Percentiles rank a stretch among this genome's conserved stretches.
Conservation (phyloP, 1,284 basidiomycete genomes). For the Phaffia rhodozyma region DNA sequence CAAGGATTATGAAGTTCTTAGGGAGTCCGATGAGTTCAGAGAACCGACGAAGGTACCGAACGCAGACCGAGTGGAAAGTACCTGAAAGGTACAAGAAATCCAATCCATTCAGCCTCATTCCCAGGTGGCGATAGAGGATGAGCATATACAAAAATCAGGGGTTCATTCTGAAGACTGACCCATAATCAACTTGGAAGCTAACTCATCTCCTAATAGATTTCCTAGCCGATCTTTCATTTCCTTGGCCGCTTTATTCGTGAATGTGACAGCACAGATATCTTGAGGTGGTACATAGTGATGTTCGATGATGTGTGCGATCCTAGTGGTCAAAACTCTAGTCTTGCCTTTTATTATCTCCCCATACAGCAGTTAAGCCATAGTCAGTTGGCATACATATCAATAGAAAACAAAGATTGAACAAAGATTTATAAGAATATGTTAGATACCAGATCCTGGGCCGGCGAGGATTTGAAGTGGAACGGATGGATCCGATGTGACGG, state of each 20-base stretch:
- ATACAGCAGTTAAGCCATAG: background rate
- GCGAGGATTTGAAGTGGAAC: constrained; percentile 68
- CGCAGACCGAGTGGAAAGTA: constrained; percentile 76
- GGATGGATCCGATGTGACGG: constrained; percentile 51
- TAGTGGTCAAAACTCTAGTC: constrained; percentile 57
- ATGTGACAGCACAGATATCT: constrained; percentile 66
- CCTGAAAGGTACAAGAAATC: constrained; percentile 40
- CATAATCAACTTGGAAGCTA: constrained; percentile 49
- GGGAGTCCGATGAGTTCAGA: constrained; percentile 49
- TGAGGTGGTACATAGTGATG: constrained; percentile 46
- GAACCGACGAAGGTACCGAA: constrained; percentile 54
- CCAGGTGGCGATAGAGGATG: background rate
- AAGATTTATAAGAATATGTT: constrained; percentile 36
- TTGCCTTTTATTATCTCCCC: constrained; percentile 29
- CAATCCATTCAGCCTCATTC: background rate
- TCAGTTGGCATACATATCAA: background rate
- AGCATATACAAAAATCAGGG: background rate
- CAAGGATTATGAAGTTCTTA: constrained; percentile 70
- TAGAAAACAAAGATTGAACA: background rate
- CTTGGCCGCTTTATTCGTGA: constrained; percentile 79
- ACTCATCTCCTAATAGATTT: constrained; percentile 55
- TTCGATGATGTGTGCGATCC: constrained; percentile 63
- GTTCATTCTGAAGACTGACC: constrained; percentile 31
- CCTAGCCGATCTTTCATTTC: constrained; percentile 70
- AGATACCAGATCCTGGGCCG: constrained; percentile 63